These are phyloP conservation scores for Miscanthus lutarioriparius DNA, from an alignment of 176 grass and related monocot genomes.

Conservation along the genomic window DNA sequence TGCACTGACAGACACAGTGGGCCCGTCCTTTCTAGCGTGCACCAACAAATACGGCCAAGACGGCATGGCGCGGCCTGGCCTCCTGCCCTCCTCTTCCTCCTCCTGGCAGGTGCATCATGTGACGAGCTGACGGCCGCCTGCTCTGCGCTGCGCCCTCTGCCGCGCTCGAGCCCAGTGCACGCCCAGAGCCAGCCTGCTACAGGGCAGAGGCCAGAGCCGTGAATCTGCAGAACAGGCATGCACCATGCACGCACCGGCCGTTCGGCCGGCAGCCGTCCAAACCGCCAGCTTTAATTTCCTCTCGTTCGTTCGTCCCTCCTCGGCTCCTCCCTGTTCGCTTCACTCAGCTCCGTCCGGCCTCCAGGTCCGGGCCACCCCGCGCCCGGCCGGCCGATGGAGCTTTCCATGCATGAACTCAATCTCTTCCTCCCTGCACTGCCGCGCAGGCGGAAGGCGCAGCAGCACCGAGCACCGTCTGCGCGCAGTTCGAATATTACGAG, in stretches of 20 bases:
- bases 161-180: neutral
- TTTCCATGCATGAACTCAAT: neutral
- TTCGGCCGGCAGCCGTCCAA: neutral
- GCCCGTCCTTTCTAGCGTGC: neutral
- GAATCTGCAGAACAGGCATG: neutral
- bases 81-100: neutral
- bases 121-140: slow-evolving; percentile 22
- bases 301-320: neutral
- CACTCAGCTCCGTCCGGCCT: neutral
- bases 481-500: neutral
- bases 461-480: neutral
- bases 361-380: neutral
- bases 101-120: slow-evolving; percentile 28
- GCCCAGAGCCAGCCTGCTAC: neutral
- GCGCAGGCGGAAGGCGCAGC: neutral
- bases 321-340: no score
- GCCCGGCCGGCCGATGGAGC: neutral
- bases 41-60: neutral
- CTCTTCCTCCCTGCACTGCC: no score
- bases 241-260: neutral
- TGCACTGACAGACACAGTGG: neutral
- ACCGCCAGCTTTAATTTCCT: neutral
- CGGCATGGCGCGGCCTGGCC: neutral
- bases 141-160: neutral
- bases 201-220: neutral